Percentiles rank a stretch among this genome's conserved stretches.
Conservation (phyloP, 2,329 filamentous ascomycete species). For the Colletotrichum sp. region DNA sequence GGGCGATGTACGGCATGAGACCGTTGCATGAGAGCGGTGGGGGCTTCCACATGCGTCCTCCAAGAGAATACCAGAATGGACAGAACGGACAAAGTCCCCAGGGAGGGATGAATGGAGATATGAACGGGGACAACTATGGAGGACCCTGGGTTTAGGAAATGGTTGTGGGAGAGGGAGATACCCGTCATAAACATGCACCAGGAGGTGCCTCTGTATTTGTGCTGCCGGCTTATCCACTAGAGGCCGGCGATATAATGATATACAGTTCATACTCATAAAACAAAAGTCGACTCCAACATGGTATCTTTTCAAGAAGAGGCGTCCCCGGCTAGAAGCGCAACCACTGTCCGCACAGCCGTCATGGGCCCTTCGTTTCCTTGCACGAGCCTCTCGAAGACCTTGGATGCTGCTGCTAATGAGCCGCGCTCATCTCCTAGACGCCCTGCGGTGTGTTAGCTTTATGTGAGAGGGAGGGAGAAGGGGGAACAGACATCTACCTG, state of each 20-base stretch:
- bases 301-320: conserved; percentile 11
- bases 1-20: background rate
- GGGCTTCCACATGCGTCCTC: background rate
- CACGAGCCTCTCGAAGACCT: conserved; percentile 65
- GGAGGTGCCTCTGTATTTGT: background rate
- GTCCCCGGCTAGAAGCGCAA: conserved; percentile 63
- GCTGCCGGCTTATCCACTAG: background rate
- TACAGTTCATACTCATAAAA: background rate
- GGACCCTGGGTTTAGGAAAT: background rate
- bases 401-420: conserved; percentile 62
- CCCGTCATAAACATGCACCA: background rate
- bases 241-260: background rate
- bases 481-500: conserved; percentile 65
- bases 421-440: conserved; percentile 60
- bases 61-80: background rate
- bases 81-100: background rate
- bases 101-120: background rate
- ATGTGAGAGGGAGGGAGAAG: too few relatives aligned
- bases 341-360: conserved; percentile 62
- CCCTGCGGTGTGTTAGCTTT: conserved; percentile 50
- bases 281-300: background rate
- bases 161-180: background rate
- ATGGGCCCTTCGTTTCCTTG: conserved; percentile 59
- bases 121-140: background rate
- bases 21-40: background rate